Evolutionary conservation across 78 protist genomes (phyloP), one percentile per base, ranked within the genome.

Genomic region (Cavenderia fasciculata): DNA sequence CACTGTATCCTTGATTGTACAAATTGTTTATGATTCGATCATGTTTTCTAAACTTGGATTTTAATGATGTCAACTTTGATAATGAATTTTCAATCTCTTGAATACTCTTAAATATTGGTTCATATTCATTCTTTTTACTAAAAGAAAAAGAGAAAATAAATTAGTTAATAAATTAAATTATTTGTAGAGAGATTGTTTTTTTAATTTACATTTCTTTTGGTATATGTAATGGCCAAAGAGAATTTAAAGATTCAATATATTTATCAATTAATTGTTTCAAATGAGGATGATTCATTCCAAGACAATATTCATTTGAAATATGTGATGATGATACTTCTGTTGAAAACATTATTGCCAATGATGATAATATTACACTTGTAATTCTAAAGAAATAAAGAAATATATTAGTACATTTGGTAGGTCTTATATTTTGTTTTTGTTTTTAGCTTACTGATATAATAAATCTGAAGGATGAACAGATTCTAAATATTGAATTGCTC

Each of bases 41-140:
- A n/a, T 68, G 44, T 36, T 82, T 65, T n/a, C 41, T 52, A 82
- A 82, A 82, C 86, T 82, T 82, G 8, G 90, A 66, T 68, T 82
- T 82, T 44, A 82, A 82, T 21, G 90, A 82, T 29, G 65, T 82
- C 16, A 47, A 44, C 46, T 68, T 68, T 33, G 90, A 82, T 46
- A 40, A 49, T 44, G 34, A 56, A 68, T 68, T 82, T 68, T 82
- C 90, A 29, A 82, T 44, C 25, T 82, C 78, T 36, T 82, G 90
- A 27, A 82, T 52, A 8, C 33, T 31, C 33, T 82, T 65, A 44
- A 82, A 68, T n/a, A 82, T 47, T 68, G 76, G 69, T 25, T 82
- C 78, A 38, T 68, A 82, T 16, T 82, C 74, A 49, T 54, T 79
- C 1, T 38, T 34, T 66, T 79, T 79, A 59, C 56, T 51, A 11